phyloP scores from a whole-genome alignment of 495 filamentous ascomycete genomes.

The Choiromyces venosus region DNA sequence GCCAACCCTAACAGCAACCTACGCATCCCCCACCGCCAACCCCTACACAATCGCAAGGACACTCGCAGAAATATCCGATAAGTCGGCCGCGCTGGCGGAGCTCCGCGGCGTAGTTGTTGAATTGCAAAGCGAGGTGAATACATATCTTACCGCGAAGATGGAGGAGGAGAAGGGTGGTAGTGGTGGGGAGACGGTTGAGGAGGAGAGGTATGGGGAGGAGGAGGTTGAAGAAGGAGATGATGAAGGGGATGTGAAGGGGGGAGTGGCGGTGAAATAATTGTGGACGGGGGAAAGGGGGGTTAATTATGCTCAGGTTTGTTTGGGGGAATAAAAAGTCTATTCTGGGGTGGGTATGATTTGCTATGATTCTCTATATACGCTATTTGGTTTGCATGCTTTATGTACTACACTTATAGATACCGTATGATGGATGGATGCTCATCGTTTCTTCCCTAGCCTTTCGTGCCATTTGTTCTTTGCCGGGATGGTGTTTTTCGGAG shows the following conservation, averaged over 20 bases:
- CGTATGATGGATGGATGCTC: not conserved
- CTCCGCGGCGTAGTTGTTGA: constrained; percentile 57
- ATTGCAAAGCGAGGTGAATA: constrained; percentile 72
- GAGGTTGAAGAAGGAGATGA: constrained; percentile 78
- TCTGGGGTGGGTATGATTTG: not conserved
- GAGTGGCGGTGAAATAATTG: constrained; percentile 23
- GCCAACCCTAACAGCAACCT: constrained; percentile 52
- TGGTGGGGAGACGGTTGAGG: constrained; percentile 44
- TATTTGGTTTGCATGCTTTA: not conserved
- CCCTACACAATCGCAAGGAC: constrained; percentile 46
- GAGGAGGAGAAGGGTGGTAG: constrained; percentile 69
- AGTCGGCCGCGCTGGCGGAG: constrained; percentile 60
- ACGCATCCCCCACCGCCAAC: constrained; percentile 52
- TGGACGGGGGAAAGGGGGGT: not conserved
- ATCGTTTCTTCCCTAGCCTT: constrained; percentile 25
- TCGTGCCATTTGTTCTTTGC: constrained; percentile 39
- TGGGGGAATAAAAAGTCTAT: not conserved
- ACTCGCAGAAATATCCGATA: constrained; percentile 48
- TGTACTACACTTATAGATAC: not conserved
- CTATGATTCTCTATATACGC: not conserved
- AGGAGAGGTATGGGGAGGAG: constrained; percentile 51
- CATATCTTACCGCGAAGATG: constrained; percentile 79
- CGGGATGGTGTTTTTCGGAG: not conserved
- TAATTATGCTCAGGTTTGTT: not conserved
- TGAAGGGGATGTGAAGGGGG: constrained; percentile 69